Base-by-base conservation (phyloP, 495 filamentous ascomycete genomes). In the Cercophora sp. region DNA sequence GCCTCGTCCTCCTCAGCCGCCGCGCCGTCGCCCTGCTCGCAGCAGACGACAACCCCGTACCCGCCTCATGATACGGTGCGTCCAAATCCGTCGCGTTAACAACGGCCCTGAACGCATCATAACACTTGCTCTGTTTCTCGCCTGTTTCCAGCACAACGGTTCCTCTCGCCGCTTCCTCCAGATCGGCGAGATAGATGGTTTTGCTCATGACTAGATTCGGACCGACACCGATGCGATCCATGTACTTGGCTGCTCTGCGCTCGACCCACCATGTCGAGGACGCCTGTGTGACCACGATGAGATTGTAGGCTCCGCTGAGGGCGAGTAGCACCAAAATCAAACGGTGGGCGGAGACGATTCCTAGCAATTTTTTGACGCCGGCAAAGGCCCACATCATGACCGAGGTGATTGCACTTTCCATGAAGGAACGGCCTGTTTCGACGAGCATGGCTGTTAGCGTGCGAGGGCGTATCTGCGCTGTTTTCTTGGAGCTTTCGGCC, bases 261-360 rank as follows among this genome's bases (percentile, higher is more conserved):
- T 97, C 93, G 32, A 79, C 77, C 88, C 88, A 96, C 89, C 89
- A 96, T 5, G 79, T 73, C 54, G 80, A 83, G 15, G 76, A 76
- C 53, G 83, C 78, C 54, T 82, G 78, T 2, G 84, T 83, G 2
- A 88, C 80, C 50, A 89, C 83, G 40, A 87, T 77, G 19, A 83
- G 61, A 58, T 97, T 96, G 24, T 82, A 73, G 20, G 86, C 47
- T 10, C 82, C 66, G 60, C 88, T 94, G 11, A 85, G 51, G 2
- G 73, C 68, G 18, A 98, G 72, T 40, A 94, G 53, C 18, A 73
- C 52, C 39, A 97, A 58, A 3, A 97, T 80, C 8, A 96, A 60
- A 32, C 83, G 78, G 63, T 97, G 84, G 19, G 90, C 88, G 47
- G 77, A 86, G 34, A 84, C 65, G 13, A 88, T 78, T 51, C 84